A percentile compares a stretch with the other conserved stretches of the same genome.
These are phyloP conservation scores for Protomyces pachydermus DNA, from an alignment of 1,139 yeast species.

Conservation along the genomic window DNA sequence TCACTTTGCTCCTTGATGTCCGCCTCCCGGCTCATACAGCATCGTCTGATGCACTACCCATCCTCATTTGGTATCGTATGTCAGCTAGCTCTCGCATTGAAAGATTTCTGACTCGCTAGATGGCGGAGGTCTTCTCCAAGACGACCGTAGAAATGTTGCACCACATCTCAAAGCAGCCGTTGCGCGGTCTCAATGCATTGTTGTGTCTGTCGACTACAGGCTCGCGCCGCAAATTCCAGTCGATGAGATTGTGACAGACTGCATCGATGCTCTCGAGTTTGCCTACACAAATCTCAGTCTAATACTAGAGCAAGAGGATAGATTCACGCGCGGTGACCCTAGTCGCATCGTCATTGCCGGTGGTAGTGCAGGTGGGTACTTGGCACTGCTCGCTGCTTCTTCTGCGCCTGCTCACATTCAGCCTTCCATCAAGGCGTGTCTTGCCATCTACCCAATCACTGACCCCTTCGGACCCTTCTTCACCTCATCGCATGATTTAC, in stretches of 20 bases:
- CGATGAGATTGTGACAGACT: conserved; percentile 49
- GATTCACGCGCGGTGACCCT: conserved; percentile 33
- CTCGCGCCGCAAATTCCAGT: conserved; percentile 48
- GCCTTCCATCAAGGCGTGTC: conserved; percentile 1
- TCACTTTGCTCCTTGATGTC: not conserved
- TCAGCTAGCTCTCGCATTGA: not conserved
- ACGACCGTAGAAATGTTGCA: conserved; percentile 3
- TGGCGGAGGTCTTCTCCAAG: conserved; percentile 17
- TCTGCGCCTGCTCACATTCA: not conserved
- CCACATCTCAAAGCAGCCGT: conserved; percentile 4
- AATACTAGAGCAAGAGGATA: not conserved
- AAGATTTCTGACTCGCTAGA: not conserved
- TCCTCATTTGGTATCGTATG: not conserved
- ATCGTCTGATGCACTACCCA: not conserved
- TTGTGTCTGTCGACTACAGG: conserved; percentile 42
- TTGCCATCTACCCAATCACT: conserved; percentile 15
- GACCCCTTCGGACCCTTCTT: conserved; percentile 5
- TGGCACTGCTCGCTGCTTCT: conserved; percentile 44
- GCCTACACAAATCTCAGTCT: conserved; percentile 1
- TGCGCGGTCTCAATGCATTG: not conserved
- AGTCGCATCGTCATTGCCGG: conserved; percentile 46
- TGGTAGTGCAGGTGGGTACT: conserved; percentile 50
- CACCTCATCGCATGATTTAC: not conserved
- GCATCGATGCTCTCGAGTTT: conserved; percentile 39
- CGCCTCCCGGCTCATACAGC: not conserved